Percentiles rank a stretch among this genome's conserved stretches.
phyloP scores from a whole-genome alignment of 2,329 filamentous ascomycete genomes.

The Colletotrichum sp. region DNA sequence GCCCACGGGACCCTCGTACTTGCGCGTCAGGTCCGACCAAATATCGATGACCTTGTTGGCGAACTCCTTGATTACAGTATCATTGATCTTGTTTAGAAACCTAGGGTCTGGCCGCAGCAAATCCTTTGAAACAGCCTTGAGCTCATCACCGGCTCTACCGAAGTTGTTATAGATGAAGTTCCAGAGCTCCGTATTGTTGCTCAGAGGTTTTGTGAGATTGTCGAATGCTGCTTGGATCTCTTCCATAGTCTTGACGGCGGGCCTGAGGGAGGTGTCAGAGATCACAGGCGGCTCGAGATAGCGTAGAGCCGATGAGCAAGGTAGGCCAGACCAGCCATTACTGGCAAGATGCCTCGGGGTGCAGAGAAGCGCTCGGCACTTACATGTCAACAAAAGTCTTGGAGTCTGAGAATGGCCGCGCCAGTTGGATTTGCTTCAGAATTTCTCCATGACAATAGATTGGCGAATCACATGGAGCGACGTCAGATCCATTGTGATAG shows the following conservation, averaged over 20 bases:
- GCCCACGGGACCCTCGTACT: slow-evolving; percentile 54
- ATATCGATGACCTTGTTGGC: slow-evolving; percentile 69
- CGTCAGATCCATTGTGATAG: slow-evolving; percentile 64
- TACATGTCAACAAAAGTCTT: slow-evolving; percentile 76
- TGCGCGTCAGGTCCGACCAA: slow-evolving; percentile 70
- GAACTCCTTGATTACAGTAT: slow-evolving; percentile 65
- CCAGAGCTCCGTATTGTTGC: slow-evolving; percentile 66
- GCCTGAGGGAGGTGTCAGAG: slow-evolving; percentile 42
- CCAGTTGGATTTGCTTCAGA: slow-evolving; percentile 66
- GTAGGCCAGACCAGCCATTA: not conserved
- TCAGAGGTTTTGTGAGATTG: slow-evolving; percentile 62
- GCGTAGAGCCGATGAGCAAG: not conserved
- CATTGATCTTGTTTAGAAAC: slow-evolving; percentile 62
- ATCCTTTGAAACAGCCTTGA: slow-evolving; percentile 55
- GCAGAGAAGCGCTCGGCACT: slow-evolving; percentile 25
- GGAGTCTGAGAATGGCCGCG: slow-evolving; percentile 67
- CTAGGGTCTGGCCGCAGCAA: slow-evolving; percentile 60
- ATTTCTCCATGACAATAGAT: slow-evolving; percentile 72
- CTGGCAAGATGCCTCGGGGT: not conserved
- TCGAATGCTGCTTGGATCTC: slow-evolving; percentile 67
- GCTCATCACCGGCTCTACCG: slow-evolving; percentile 66
- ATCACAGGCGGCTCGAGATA: not conserved
- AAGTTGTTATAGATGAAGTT: slow-evolving; percentile 69
- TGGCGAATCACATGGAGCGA: slow-evolving; percentile 70
- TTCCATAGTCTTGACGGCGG: slow-evolving; percentile 61